Base-by-base conservation (phyloP, 331 rosid genomes). In the Phaseolus coccineus region DNA sequence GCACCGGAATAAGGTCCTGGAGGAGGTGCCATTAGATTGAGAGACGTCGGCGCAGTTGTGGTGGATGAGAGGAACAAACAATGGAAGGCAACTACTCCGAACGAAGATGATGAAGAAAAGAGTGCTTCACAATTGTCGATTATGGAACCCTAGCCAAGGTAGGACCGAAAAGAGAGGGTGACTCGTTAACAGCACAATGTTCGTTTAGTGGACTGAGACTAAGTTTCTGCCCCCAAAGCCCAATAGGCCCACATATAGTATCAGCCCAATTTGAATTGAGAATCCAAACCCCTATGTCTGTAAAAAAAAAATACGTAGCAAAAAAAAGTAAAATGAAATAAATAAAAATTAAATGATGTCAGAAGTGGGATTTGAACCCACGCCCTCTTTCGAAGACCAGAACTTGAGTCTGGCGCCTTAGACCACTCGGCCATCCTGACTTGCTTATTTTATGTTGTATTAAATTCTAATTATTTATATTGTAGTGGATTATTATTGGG, bases 351-450 rank as follows among this genome's bases (percentile, higher is more conserved):
- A 44, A 19, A 19, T 19, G 0, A 2, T 90, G 96, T 94, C 93
- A 94, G 90, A 92, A 92, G 97, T 94, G 97, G 97, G 97, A 89
- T 92, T 92, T 94, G 95, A 92, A 94, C 98, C 97, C 98, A 92
- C 94, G 97, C 97, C 91, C 93, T 94, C 97, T 87, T 63, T 55
- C 88, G 90, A 92, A 68, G 90, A 96, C 96, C 93, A 93, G 90
- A 96, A 91, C 98, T 93, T 95, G 97, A 91, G 98, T 96, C 98
- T 96, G 96, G 93, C 92, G 93, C 97, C 92, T 91, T 88, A 91
- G 96, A 96, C 98, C 98, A 96, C 98, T 93, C 97, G 96, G 93
- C 99, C 97, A 93, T 90, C 98, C 98, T 93, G 92, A 93, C 97
- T 35, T 35, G 3, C 3, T 0, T 0, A 2, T 33, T 2, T 33